Conservation (phyloP, 2,329 filamentous ascomycete genomes). For the Fusarium poae region DNA sequence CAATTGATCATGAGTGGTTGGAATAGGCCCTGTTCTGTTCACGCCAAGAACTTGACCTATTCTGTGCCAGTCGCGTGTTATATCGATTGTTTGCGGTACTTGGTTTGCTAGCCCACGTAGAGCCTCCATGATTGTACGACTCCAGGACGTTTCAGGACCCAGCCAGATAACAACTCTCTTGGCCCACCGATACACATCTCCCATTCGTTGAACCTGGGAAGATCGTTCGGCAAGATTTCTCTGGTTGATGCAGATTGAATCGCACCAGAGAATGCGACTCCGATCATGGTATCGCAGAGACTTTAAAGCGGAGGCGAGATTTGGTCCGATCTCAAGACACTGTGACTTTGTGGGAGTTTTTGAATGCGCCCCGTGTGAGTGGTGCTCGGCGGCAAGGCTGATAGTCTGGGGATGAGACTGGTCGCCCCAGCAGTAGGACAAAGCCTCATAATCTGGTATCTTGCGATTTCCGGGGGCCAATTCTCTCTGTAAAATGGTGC, state of each 20-base stretch:
- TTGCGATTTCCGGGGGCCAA: too few species aligned
- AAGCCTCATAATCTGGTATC: background rate
- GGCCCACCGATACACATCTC: constrained; percentile 2
- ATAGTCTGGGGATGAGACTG: background rate
- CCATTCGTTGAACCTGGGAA: constrained; percentile 10
- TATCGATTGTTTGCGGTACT: background rate
- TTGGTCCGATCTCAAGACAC: background rate
- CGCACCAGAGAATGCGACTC: background rate
- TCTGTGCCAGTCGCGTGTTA: too few species aligned
- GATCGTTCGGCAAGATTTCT: constrained; percentile 1
- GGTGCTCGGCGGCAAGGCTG: too few species aligned
- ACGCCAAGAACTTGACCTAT: too few species aligned
- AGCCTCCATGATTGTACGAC: background rate
- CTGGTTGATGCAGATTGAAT: constrained; percentile 22
- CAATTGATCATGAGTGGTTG: background rate
- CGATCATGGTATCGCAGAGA: background rate
- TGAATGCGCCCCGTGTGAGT: background rate
- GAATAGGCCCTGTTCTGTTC: too few species aligned
- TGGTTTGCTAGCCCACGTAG: background rate
- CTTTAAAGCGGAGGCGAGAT: constrained; percentile 11
- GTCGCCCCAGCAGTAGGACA: background rate
- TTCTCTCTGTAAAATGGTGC: background rate
- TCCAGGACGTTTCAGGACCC: constrained; percentile 2
- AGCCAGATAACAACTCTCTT: constrained; percentile 10
- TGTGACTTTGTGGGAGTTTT: background rate